Evolutionary conservation across 129 eudicot species (phyloP).

Genomic region (Rutidosis leptorrhynchoides): DNA sequence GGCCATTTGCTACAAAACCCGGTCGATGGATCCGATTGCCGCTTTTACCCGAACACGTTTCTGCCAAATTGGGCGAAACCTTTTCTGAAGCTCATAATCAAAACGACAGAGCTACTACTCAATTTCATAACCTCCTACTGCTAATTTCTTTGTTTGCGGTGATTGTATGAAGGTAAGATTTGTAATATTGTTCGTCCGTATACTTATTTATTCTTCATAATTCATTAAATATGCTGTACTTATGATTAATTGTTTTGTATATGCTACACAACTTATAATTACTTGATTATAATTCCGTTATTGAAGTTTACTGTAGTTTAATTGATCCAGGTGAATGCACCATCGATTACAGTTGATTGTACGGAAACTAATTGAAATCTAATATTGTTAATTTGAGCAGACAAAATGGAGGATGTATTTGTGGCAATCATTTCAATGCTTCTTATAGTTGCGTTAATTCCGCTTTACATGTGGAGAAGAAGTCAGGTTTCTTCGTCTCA

Average conservation of each 20-base stretch:
- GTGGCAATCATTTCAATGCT: conserved; percentile 75
- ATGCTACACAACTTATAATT: conserved; percentile 6
- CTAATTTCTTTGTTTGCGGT: background rate
- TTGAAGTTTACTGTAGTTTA: conserved; percentile 9
- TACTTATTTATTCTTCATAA: background rate
- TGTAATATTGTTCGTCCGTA: background rate
- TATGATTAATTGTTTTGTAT: background rate
- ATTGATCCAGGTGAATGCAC: conserved; percentile 2
- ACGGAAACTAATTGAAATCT: background rate
- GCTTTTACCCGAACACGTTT: background rate
- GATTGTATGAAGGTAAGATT: conserved; percentile 10
- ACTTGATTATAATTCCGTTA: background rate
- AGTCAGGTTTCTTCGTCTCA: conserved; percentile 42
- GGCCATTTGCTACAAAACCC: background rate
- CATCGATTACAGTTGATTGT: background rate
- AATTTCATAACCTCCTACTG: conserved; percentile 11
- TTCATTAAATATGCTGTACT: background rate
- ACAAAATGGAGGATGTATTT: conserved; percentile 66
- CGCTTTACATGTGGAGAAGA: conserved; percentile 84
- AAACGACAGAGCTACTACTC: background rate
- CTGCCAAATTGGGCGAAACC: conserved; percentile 1
- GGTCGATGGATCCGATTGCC: conserved; percentile 3
- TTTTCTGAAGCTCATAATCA: background rate
- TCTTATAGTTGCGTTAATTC: conserved; percentile 57
- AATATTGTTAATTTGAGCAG: conserved; percentile 13